Evolutionary conservation across 208 protist species (phyloP), one percentile per base, ranked within the genome.

Genomic region (Tritrichomonas foetus): DNA sequence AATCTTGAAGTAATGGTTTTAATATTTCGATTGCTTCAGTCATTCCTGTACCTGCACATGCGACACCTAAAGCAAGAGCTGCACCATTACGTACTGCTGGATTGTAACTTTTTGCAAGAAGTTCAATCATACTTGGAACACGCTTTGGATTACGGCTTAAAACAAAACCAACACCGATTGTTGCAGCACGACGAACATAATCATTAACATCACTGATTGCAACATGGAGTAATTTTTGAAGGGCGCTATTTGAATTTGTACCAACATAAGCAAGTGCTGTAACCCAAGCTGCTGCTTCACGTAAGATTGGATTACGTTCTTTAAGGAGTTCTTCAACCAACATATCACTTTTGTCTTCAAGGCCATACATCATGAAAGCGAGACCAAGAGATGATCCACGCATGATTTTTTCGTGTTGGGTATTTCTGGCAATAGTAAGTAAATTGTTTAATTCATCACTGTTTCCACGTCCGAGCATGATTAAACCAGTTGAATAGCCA

Each of bases 401-500:
- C 94, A 99, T 99, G 80, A 99, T 99, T 96, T 99, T 99, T 96
- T 99, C 99, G 95, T 99, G 99, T 95, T 99, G 97, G 57, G 98
- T 99, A 93, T 99, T 98, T 94, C 99, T 96, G 30, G 96, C 97
- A 30, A 89, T 33, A 0, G 53, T n/a, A 57, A 61, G 5, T 5
- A 89, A 33, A 11, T 49, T 33, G 11, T 33, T 30, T 16, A 89
- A n/a, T 27, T 41, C 0, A 1, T 53, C 78, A 14, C 27, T 13
- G 33, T 44, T 16, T 16, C 78, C 78, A 36, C 41, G 0, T 16
- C 78, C 78, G 16, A 89, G 30, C 41, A 53, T 89, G 27, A 89
- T 89, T 27, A 89, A n/a, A 20, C 78, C 78, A n/a, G 57, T 2
- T 11, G 78, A 41, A 47, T 89, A 89, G 39, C 25, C 78, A 22